Percentiles rank a stretch among this genome's conserved stretches.
These are phyloP conservation scores for Curvularia sp. DNA, from an alignment of 2,329 filamentous ascomycete genomes.

Conservation along the genomic window DNA sequence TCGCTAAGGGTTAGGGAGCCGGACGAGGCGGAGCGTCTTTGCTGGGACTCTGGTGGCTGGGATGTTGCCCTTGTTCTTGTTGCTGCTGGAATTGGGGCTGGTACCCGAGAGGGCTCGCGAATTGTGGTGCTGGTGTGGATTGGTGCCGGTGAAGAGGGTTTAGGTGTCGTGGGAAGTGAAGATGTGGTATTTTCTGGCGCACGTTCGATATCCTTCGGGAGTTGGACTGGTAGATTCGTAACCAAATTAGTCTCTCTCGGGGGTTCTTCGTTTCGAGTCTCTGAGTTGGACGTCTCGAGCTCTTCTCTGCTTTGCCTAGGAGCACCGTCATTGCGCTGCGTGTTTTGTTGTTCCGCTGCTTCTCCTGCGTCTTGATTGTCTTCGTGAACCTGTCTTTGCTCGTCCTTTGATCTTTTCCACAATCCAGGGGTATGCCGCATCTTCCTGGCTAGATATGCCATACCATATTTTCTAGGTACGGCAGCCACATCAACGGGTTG, in stretches of 20 bases:
- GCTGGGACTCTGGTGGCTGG: background rate
- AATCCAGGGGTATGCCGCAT: background rate
- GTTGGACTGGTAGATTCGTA: background rate
- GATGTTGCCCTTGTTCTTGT: background rate
- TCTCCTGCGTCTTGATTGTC: background rate
- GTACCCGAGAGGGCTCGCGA: background rate
- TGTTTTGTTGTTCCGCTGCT: background rate
- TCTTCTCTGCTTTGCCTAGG: background rate
- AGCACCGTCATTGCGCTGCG: background rate
- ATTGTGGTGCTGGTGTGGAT: background rate
- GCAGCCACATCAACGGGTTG: background rate
- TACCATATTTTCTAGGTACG: conserved; percentile 1
- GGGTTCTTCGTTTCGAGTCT: background rate
- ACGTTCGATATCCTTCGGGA: conserved; percentile 5
- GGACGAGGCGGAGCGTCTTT: background rate
- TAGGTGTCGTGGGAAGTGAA: background rate
- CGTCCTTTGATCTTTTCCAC: background rate
- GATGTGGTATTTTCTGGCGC: conserved; percentile 1
- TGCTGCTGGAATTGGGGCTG: background rate
- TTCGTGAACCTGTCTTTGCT: background rate
- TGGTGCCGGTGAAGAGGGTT: background rate
- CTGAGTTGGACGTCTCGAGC: background rate
- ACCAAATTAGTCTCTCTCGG: background rate
- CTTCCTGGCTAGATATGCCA: conserved; percentile 5
- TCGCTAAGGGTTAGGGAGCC: conserved; percentile 7